These are phyloP conservation scores for Acmispon strigosus DNA, from an alignment of 306 rosid species.

Conservation along the genomic window DNA sequence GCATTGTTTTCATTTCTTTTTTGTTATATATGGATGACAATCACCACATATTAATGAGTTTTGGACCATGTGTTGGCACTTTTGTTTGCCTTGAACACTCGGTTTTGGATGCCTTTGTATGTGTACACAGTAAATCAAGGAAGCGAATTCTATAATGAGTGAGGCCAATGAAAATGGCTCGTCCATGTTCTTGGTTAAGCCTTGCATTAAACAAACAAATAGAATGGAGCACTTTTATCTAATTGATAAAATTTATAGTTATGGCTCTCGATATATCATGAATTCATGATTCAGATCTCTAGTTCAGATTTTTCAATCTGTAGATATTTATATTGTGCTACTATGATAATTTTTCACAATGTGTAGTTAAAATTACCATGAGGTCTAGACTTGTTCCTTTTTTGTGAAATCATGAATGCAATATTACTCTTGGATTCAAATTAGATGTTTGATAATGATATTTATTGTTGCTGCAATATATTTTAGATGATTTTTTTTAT, in stretches of 20 bases:
- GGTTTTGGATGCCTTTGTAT: neutral
- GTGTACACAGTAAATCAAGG: neutral
- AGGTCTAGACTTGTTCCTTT: neutral
- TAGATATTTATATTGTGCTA: neutral
- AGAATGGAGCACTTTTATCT: neutral
- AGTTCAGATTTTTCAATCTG: neutral
- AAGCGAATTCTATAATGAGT: neutral
- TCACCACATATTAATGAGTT: slow-evolving; percentile 18
- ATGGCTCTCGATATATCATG: neutral
- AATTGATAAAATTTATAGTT: neutral
- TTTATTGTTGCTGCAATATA: neutral
- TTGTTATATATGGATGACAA: slow-evolving; percentile 16
- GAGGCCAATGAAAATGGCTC: neutral
- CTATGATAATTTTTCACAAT: neutral
- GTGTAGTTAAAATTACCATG: neutral
- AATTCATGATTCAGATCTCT: neutral
- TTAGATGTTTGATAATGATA: neutral
- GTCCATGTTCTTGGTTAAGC: neutral
- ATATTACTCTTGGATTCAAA: neutral
- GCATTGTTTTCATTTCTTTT: slow-evolving; percentile 10
- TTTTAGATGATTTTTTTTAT: neutral
- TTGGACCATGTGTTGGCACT: slow-evolving; percentile 16
- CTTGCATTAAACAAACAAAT: neutral
- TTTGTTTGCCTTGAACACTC: slow-evolving; percentile 10
- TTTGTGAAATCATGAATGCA: neutral